Conservation (phyloP, 345 rosid species). For the sweet orange (Citrus sinensis) region DNA sequence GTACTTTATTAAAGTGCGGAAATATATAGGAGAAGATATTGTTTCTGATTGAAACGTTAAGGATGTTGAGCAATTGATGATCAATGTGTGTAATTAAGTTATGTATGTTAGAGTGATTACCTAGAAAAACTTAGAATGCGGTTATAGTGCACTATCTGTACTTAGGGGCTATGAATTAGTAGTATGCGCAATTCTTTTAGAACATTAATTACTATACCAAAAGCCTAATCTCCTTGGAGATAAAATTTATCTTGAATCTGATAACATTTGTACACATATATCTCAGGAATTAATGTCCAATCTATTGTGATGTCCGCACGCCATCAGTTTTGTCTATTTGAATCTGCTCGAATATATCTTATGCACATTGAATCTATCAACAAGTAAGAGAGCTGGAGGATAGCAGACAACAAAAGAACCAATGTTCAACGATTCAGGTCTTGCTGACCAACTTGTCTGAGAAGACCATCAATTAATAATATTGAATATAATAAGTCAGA, state of each 20-base stretch:
- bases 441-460: neutral
- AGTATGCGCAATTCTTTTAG: too few species aligned
- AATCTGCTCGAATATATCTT: neutral
- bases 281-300: too few species aligned
- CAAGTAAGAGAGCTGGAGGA: neutral
- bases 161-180: too few species aligned
- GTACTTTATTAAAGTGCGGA: too few species aligned
- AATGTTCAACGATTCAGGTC: neutral
- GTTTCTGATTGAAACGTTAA: neutral
- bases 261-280: too few species aligned
- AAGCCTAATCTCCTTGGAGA: too few species aligned
- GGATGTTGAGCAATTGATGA: too few species aligned
- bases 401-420: neutral
- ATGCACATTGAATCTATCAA: neutral
- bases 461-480: neutral
- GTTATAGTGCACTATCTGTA: too few species aligned
- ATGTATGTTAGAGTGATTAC: neutral
- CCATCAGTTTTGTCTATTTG: neutral
- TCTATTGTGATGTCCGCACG: too few species aligned
- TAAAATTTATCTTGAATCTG: too few species aligned
- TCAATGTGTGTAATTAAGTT: neutral
- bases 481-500: neutral
- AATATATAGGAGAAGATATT: neutral
- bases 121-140: neutral
- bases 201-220: too few species aligned